Percentiles rank a stretch among this genome's conserved stretches.
phyloP scores from a whole-genome alignment of 208 protist genomes.

The Leishmania braziliensis region DNA sequence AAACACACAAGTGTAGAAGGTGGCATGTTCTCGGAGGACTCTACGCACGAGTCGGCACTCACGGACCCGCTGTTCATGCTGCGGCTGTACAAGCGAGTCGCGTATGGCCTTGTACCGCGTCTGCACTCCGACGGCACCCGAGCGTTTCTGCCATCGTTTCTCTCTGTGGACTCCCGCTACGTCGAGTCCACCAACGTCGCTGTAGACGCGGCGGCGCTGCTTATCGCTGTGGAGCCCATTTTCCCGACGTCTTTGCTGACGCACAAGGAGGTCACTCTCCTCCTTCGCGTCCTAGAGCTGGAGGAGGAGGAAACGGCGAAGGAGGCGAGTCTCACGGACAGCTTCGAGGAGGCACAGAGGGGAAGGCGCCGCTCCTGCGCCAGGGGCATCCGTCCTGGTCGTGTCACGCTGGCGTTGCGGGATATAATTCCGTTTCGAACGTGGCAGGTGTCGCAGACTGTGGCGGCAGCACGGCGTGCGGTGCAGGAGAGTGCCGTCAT shows the following conservation, averaged over 20 bases:
- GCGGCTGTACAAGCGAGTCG: conserved; percentile 48
- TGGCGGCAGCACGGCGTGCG: conserved; percentile 14
- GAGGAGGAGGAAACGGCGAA: conserved; percentile 26
- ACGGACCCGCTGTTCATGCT: conserved; percentile 58
- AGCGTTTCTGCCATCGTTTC: conserved; percentile 23
- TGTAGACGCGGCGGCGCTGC: conserved; percentile 15
- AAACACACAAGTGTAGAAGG: neutral
- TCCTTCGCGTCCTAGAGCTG: conserved; percentile 48
- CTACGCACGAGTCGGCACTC: conserved; percentile 8
- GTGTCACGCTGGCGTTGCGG: conserved; percentile 30
- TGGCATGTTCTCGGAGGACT: conserved; percentile 8
- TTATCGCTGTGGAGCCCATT: conserved; percentile 41
- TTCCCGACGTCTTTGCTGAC: conserved; percentile 43
- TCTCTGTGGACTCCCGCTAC: conserved; percentile 30
- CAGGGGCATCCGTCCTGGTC: conserved; percentile 25
- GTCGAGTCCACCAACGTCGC: conserved; percentile 8
- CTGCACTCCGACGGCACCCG: conserved; percentile 6
- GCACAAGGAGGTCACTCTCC: conserved; percentile 56
- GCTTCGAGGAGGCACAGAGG: conserved; percentile 1
- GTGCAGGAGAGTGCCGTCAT: conserved; percentile 36
- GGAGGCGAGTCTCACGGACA: neutral
- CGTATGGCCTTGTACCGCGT: conserved; percentile 37
- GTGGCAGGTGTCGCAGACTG: conserved; percentile 26
- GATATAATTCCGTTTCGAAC: conserved; percentile 29
- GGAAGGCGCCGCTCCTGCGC: neutral